Percentiles rank a stretch among this genome's conserved stretches.
Evolutionary conservation across 2,329 filamentous ascomycete genomes (phyloP).

Genomic region (Fusarium annulatum): DNA sequence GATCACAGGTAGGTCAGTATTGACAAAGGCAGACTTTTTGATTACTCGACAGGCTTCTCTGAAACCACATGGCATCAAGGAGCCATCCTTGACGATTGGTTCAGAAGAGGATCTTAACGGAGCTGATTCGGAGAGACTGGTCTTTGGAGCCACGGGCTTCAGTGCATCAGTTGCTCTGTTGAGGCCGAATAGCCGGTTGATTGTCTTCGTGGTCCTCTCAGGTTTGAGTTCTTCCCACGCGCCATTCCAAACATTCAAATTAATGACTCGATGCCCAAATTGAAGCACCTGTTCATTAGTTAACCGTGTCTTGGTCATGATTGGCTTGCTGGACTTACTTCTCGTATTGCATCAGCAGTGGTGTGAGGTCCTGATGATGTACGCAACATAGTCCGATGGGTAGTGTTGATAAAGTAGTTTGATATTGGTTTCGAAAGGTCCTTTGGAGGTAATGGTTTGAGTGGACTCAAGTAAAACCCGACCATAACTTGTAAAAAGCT

Average conservation of each 20-base stretch:
- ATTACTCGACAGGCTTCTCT: neutral
- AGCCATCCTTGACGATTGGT: neutral
- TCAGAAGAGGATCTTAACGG: rapidly evolving
- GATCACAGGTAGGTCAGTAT: rapidly evolving
- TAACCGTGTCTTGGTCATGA: too few relatives aligned
- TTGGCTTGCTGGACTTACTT: too few relatives aligned
- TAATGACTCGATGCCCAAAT: too few relatives aligned
- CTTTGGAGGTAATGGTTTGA: rapidly evolving
- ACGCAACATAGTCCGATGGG: too few relatives aligned
- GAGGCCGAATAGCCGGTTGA: too few relatives aligned
- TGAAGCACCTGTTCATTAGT: too few relatives aligned
- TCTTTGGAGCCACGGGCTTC: too few relatives aligned
- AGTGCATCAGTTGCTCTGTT: too few relatives aligned
- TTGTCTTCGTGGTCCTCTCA: too few relatives aligned
- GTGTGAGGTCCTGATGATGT: too few relatives aligned
- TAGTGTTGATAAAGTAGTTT: neutral
- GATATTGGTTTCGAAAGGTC: neutral
- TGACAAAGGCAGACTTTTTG: rapidly evolving
- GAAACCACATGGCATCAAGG: neutral
- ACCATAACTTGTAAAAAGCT: neutral
- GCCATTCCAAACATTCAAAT: too few relatives aligned
- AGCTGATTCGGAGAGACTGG: rapidly evolving
- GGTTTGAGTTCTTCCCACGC: too few relatives aligned
- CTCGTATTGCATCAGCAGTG: rapidly evolving
- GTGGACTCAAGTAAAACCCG: rapidly evolving